These are phyloP conservation scores for Cyclotella cryptica DNA, from an alignment of 108 stramenopile species.

Conservation along the genomic window DNA sequence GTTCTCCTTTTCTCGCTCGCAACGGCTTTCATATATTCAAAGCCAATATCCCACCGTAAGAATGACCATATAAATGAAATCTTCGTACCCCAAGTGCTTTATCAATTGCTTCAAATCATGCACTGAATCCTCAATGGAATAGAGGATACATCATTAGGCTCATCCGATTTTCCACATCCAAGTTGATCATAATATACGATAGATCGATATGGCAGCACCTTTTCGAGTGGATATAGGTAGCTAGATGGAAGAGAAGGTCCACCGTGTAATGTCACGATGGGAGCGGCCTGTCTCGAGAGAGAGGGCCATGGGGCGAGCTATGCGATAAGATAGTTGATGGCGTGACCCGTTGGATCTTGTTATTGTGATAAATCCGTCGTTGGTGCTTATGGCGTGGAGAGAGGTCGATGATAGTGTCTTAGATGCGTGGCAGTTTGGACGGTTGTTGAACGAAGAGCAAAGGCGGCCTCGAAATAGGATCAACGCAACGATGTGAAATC, in stretches of 20 bases:
- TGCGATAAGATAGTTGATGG: slow-evolving; percentile 33
- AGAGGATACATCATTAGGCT: slow-evolving; percentile 50
- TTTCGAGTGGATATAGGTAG: slow-evolving; percentile 66
- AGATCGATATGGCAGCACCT: slow-evolving; percentile 59
- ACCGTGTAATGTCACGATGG: slow-evolving; percentile 71
- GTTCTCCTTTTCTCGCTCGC: slow-evolving; percentile 10
- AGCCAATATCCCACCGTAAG: slow-evolving; percentile 72
- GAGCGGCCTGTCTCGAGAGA: slow-evolving; percentile 43
- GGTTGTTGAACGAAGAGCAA: too few relatives aligned
- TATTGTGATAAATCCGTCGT: slow-evolving; percentile 16
- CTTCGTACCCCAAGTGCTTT: slow-evolving; percentile 47
- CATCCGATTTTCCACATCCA: slow-evolving; percentile 63
- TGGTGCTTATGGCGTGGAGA: not conserved
- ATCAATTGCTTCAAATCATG: slow-evolving; percentile 57
- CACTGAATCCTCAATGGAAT: slow-evolving; percentile 55
- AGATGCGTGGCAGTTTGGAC: too few relatives aligned
- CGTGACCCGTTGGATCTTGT: slow-evolving; percentile 4
- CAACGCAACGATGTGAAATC: too few relatives aligned
- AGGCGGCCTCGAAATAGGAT: too few relatives aligned
- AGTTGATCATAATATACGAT: slow-evolving; percentile 77
- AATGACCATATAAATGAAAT: slow-evolving; percentile 77
- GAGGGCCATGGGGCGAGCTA: slow-evolving; percentile 33
- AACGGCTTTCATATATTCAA: slow-evolving; percentile 63
- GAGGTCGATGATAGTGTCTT: too few relatives aligned
- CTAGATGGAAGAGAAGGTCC: slow-evolving; percentile 73